Base-by-base conservation (phyloP, 179 eudicot species). In the Gypsophila paniculata region DNA sequence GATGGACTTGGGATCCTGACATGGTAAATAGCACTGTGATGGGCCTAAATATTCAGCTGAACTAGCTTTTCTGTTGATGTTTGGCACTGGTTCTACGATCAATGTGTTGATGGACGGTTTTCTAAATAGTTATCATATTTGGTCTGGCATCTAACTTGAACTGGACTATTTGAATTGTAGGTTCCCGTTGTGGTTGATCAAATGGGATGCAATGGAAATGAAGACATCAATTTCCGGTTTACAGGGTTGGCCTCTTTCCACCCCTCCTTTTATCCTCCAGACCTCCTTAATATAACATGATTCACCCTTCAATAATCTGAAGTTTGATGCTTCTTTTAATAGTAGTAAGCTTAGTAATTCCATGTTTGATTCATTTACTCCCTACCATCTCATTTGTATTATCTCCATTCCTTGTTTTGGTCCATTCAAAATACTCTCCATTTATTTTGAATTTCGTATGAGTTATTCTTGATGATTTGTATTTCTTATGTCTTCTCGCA, bases 1-100 rank as follows among this genome's bases (percentile, higher is more conserved):
- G 99, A 71, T 94, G 99, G 99, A 79, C 97, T 46, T 90, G 94
- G 97, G 80, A 89, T 75, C 97, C 99, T 64, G 89, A 87, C 74
- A 96, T 87, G 87, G 99, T 84, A 32, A 67, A 4, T 74, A 62
- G 48, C 70, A 14, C 29, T 65, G 17, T 8, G 61, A 8, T 72
- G 19, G 26, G 49, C 29, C 2, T 38, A 29, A 39, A 13, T 63
- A 38, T 74, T 74, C 53, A 52, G 60, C 18, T 63, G 46, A 59
- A 54, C 51, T 34, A 32, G 11, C 64, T 74, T 61, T 34, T 59
- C 38, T 57, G 53, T 22, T 4, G 0, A 48, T 74, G 65, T 32
- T 52, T 74, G 14, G 17, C 34, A 32, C 21, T 39, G 52, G 44
- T 9, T 49, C 52, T 42, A 55, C n/a, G 17, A n/a, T 71, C 26